A percentile compares a stretch with the other conserved stretches of the same genome.
Evolutionary conservation across 306 rosid genomes (phyloP).

Genomic region (Dryas alaskensis): DNA sequence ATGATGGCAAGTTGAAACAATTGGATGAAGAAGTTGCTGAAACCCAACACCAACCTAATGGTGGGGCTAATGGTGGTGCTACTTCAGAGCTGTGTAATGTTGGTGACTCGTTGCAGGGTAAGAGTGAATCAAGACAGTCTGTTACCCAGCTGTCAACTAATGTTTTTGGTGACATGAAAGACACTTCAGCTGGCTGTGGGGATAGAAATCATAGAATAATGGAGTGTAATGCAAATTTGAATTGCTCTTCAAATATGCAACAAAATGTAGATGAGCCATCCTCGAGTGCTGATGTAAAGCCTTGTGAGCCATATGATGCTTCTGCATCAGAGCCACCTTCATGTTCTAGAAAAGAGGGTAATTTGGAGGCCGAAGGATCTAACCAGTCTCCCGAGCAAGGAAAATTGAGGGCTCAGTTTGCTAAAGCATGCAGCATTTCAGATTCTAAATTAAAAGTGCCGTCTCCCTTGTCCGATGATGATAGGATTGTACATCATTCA

Average conservation of each 20-base stretch:
- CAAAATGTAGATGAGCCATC: conserved; percentile 23
- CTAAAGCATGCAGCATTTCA: conserved; percentile 21
- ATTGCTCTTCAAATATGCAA: conserved; percentile 28
- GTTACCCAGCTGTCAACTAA: conserved; percentile 18
- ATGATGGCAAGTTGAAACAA: conserved; percentile 37
- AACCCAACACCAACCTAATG: conserved; percentile 26
- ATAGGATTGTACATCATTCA: conserved; percentile 30
- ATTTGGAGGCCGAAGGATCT: conserved; percentile 38
- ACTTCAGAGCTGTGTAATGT: conserved; percentile 23
- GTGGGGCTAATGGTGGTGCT: conserved; percentile 9
- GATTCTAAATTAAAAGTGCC: conserved; percentile 37
- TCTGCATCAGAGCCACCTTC: conserved; percentile 19
- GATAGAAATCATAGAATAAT: conserved; percentile 6
- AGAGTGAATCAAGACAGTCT: conserved; percentile 28
- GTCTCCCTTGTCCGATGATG: conserved; percentile 38
- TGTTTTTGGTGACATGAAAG: conserved; percentile 24
- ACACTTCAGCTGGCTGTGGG: conserved; percentile 19
- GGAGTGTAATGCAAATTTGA: conserved; percentile 22
- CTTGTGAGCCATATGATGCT: conserved; percentile 28
- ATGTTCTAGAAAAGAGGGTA: conserved; percentile 36
- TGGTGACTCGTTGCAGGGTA: conserved; percentile 19
- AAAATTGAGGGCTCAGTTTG: conserved; percentile 29
- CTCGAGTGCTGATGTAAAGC: conserved; percentile 29
- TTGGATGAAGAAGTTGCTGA: conserved; percentile 32
- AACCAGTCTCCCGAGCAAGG: conserved; percentile 38